phyloP scores from a whole-genome alignment of 2,329 filamentous ascomycete species.

The Aspergillus jensenii region DNA sequence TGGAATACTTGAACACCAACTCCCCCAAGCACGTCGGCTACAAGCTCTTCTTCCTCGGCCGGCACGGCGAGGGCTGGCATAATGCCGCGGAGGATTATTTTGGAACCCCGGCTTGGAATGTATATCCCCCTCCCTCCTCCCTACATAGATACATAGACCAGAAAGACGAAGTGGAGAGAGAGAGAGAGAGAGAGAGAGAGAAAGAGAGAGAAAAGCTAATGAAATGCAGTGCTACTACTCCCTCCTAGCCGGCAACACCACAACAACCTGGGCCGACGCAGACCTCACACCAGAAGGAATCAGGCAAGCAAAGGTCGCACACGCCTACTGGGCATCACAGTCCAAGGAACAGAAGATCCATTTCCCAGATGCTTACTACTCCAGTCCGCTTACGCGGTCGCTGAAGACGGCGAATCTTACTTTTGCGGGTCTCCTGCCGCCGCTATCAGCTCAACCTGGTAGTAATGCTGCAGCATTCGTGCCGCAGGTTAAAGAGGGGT shows the following conservation, averaged over 20 bases:
- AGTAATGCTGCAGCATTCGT: conserved; percentile 41
- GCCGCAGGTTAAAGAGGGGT: conserved; percentile 56
- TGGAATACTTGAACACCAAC: conserved; percentile 47
- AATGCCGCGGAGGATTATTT: conserved; percentile 60
- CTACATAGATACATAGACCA: not conserved
- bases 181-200: too few relatives aligned
- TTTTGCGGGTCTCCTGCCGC: conserved; percentile 43
- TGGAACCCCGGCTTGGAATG: conserved; percentile 61
- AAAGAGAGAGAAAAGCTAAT: not conserved
- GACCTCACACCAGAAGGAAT: conserved; percentile 53
- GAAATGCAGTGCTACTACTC: conserved; percentile 56
- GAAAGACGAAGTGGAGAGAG: too few relatives aligned
- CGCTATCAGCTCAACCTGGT: conserved; percentile 34
- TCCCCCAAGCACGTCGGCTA: conserved; percentile 47
- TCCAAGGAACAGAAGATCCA: conserved; percentile 50
- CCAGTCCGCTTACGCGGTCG: conserved; percentile 57
- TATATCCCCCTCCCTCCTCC: conserved; percentile 29
- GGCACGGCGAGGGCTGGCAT: conserved; percentile 62
- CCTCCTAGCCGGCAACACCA: conserved; percentile 55
- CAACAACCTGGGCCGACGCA: conserved; percentile 57
- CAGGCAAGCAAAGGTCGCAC: conserved; percentile 47
- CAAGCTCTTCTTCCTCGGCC: conserved; percentile 58
- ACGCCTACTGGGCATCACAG: conserved; percentile 51
- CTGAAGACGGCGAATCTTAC: conserved; percentile 57
- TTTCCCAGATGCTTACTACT: conserved; percentile 55